Base-by-base conservation (phyloP, 2,329 filamentous ascomycete genomes). In the Teratosphaeria gauchensis region DNA sequence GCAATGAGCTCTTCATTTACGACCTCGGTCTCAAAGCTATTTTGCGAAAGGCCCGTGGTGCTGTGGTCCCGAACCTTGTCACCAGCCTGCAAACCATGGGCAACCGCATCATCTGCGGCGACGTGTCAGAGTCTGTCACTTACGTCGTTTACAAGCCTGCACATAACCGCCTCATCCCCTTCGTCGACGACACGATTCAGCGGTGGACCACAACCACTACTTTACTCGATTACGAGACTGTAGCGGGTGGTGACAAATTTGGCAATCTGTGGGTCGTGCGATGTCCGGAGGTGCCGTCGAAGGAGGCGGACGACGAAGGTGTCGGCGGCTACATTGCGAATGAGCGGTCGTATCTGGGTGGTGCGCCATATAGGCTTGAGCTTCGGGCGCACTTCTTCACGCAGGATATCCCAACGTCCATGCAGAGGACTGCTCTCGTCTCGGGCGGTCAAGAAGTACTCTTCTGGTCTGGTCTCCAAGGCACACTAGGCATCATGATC, bases 211-310 rank as follows among this genome's bases (percentile, higher is more conserved):
- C 90, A 0, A 89, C 89, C 65, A 88, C 89, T 0, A 83, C 91
- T 2, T 96, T 99, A 90, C 86, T 97, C 1, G 94, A 99, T 75
- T 99, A 99, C 73, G 94, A 99, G 72, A 95, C 94, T 1, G 85
- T 89, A 28, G 92, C 91, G 2, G 94, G 92, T 38, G 92, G 92
- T 38, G 94, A 99, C 77, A 97, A 96, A 71, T 99, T 99, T 65
- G 95, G 94, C 61, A 99, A 99, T 68, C 76, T 99, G 16, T 99
- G 91, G 86, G 83, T 99, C 52, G 81, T 99, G 32, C 88, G 94
- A 54, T 94, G 89, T 68, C 91, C 92, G 0, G 79, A 86, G 61
- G 94, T 95, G 72, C 86, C 87, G 7, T 95, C 90, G 42, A 87
- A 91, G 64, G 90, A 95, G 71, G 88, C 91, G 0, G 94, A 99